Percentiles rank a stretch among this genome's conserved stretches.
These are phyloP conservation scores for Pichia sp. DNA, from an alignment of 1,139 yeast genomes.

Conservation along the genomic window DNA sequence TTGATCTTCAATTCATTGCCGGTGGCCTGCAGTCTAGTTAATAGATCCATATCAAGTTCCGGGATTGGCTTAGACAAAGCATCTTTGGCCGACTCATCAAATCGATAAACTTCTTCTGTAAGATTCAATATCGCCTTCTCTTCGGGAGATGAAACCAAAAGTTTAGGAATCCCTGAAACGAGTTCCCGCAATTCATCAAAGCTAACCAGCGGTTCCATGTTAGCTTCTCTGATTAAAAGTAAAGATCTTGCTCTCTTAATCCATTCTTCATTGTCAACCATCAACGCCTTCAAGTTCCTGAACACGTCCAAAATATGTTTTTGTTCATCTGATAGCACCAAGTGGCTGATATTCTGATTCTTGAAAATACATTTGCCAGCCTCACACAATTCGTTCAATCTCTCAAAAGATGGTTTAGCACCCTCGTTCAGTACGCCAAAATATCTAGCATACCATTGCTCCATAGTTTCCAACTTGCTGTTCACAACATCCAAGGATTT, in stretches of 20 bases:
- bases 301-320: conserved; percentile 23
- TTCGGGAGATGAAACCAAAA: conserved; percentile 51
- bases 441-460: conserved; percentile 46
- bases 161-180: conserved; percentile 39
- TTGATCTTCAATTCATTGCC: conserved; percentile 57
- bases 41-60: conserved; percentile 37
- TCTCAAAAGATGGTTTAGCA: conserved; percentile 41
- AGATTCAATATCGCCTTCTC: conserved; percentile 53
- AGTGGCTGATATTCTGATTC: conserved; percentile 6
- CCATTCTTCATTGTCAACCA: conserved; percentile 43
- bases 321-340: conserved; percentile 5
- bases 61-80: conserved; percentile 6
- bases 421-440: conserved; percentile 34
- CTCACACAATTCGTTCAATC: conserved; percentile 36
- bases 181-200: conserved; percentile 30
- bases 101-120: conserved; percentile 46
- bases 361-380: conserved; percentile 52
- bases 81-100: conserved; percentile 38
- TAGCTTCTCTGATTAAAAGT: conserved; percentile 44
- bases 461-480: conserved; percentile 38
- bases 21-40: conserved; percentile 28
- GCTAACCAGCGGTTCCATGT: conserved; percentile 15
- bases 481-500: conserved; percentile 31
- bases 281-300: conserved; percentile 33
- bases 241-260: conserved; percentile 50